A percentile compares a stretch with the other conserved stretches of the same genome.
These are phyloP conservation scores for Lactarius trivialis DNA, from an alignment of 768 basidiomycete species.

Conservation along the genomic window DNA sequence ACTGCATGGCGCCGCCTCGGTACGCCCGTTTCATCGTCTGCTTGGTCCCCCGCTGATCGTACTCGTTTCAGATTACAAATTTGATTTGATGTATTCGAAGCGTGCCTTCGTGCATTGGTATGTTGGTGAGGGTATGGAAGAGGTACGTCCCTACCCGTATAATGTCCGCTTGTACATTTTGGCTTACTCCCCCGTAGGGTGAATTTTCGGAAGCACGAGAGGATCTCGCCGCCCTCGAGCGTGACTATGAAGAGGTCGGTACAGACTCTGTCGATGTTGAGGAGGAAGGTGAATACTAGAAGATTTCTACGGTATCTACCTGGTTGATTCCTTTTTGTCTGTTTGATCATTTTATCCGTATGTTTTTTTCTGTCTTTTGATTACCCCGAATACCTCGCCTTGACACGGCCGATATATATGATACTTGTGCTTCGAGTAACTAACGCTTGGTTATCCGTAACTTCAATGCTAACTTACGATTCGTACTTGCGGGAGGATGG, in stretches of 20 bases:
- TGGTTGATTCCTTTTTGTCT: not conserved
- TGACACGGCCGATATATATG: constrained; percentile 15
- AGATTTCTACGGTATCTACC: constrained; percentile 3
- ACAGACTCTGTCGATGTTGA: constrained; percentile 70
- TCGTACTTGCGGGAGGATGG: not conserved
- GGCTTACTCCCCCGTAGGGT: constrained; percentile 42
- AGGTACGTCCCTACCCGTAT: constrained; percentile 37
- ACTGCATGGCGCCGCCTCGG: constrained; percentile 88
- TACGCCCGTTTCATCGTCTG: constrained; percentile 27
- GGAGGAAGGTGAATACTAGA: constrained; percentile 56
- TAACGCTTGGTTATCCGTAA: constrained; percentile 21
- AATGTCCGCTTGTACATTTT: not conserved
- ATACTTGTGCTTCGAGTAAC: constrained; percentile 22
- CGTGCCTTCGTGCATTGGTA: constrained; percentile 93
- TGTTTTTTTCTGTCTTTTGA: constrained; percentile 4
- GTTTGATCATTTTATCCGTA: not conserved
- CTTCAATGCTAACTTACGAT: constrained; percentile 23
- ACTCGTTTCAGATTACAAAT: constrained; percentile 73
- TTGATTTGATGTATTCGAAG: constrained; percentile 96
- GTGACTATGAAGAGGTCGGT: constrained; percentile 88
- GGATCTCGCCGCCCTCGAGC: constrained; percentile 95
- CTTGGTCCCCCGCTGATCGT: constrained; percentile 7
- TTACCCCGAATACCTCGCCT: constrained; percentile 12
- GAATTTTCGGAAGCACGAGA: constrained; percentile 98
- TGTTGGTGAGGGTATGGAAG: constrained; percentile 99